Conservation (phyloP, 768 basidiomycete species). For the Lentinula aciculospora region DNA sequence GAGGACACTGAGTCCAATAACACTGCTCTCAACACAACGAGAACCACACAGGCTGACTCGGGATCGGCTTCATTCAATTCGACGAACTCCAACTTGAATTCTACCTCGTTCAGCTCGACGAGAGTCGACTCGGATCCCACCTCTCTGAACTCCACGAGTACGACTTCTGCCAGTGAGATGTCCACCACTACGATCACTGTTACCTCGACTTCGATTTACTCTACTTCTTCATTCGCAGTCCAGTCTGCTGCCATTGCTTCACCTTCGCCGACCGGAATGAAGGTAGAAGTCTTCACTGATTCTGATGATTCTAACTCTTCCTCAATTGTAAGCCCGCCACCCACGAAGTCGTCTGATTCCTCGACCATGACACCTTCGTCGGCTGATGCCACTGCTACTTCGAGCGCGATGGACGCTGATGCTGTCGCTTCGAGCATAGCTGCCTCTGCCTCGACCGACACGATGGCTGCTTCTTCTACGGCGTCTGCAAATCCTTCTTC, state of each 20-base stretch:
- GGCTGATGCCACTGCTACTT: not conserved
- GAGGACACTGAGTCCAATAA: not conserved
- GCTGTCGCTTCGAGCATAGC: slow-evolving; percentile 2
- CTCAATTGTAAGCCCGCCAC: too few relatives aligned
- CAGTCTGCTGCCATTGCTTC: not conserved
- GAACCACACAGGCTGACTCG: too few relatives aligned
- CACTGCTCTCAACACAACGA: not conserved
- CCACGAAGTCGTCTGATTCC: not conserved
- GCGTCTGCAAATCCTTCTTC: not conserved
- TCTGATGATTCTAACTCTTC: not conserved
- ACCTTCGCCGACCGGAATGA: not conserved
- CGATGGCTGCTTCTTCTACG: not conserved
- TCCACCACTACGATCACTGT: slow-evolving; percentile 1
- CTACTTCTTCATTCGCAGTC: not conserved
- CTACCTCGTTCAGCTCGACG: not conserved
- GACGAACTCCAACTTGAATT: not conserved
- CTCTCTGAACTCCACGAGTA: not conserved
- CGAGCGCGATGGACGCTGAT: not conserved
- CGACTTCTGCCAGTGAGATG: not conserved
- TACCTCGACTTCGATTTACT: not conserved
- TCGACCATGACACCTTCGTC: not conserved
- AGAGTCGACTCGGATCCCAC: not conserved
- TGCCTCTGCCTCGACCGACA: not conserved
- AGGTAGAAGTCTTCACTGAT: slow-evolving; percentile 3
- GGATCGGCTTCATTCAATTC: not conserved